Evolutionary conservation across 1,139 yeast species (phyloP), one percentile per base, ranked within the genome.

Genomic region (Hyphopichia pseudoburtonii): DNA sequence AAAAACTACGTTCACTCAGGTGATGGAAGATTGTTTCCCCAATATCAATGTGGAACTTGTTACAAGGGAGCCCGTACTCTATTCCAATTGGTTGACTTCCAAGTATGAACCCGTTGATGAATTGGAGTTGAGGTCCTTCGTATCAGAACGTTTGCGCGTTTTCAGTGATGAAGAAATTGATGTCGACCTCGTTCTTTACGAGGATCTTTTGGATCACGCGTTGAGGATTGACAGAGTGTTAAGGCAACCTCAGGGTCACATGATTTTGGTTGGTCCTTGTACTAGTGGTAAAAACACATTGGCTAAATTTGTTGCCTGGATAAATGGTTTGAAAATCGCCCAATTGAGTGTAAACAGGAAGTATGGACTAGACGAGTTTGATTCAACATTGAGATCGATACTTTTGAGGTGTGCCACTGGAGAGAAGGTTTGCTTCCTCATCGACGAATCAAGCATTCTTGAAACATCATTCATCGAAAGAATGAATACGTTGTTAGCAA

Each of bases 401-500:
- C 62, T 92, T 7, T 23, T 64, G 2, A 44, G 60, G 24, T 71
- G 77, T 53, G 71, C 63, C 4, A 58, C 64, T 26, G 87, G 86
- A 3, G 86, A 85, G 45, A 76, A 72, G 40, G 59, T 82, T 0
- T 86, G 96, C 49, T 78, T 88, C 39, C 65, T 90, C 15, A 72
- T 92, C 17, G 96, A 89, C 51, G 97, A 92, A 50, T 78, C 95
- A 0, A 78, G 83, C 32, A 78, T 89, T 38, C 55, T 82, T 34
- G 94, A 86, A 33, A 71, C 95, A 0, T 71, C 95, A 0, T 90
- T 90, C 52, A 63, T 92, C 24, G 98, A 92, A 58, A 69, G 96
- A 42, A 88, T 92, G 95, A 92, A 92, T 51, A 87, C 95, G 0
- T 64, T 92, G 21, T 67, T 92, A 26, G 97, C 97, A 0, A 92